Percentiles rank a stretch among this genome's conserved stretches.
phyloP scores from a whole-genome alignment of 352 stramenopile genomes.

The Phytophthora hybrid region DNA sequence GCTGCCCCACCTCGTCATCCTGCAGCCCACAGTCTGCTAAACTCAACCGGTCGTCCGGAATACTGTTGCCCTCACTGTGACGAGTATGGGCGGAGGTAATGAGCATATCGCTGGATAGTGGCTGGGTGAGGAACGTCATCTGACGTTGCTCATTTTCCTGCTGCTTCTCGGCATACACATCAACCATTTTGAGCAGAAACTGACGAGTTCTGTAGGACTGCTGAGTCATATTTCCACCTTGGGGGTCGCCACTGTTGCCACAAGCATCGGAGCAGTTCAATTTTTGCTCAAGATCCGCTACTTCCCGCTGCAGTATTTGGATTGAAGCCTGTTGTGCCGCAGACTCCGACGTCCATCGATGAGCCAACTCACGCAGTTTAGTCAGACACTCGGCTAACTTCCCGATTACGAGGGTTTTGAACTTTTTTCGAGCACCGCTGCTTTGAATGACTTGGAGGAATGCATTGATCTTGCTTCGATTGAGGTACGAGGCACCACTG shows the following conservation, averaged over 20 bases:
- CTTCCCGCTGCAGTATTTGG: slow-evolving; percentile 50
- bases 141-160: slow-evolving; percentile 35
- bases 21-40: slow-evolving; percentile 44
- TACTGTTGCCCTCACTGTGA: background rate
- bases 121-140: slow-evolving; percentile 63
- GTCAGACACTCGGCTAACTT: slow-evolving; percentile 60
- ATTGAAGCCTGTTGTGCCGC: slow-evolving; percentile 42
- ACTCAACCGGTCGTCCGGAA: slow-evolving; percentile 17
- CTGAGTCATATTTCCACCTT: background rate
- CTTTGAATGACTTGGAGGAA: slow-evolving; percentile 67
- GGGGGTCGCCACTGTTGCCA: background rate
- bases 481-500: slow-evolving; percentile 60
- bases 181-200: slow-evolving; percentile 57
- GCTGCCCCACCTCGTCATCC: slow-evolving; percentile 49
- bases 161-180: slow-evolving; percentile 45
- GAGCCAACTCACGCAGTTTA: slow-evolving; percentile 49
- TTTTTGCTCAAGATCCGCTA: slow-evolving; percentile 44
- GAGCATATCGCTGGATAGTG: slow-evolving; percentile 50
- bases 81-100: slow-evolving; percentile 26
- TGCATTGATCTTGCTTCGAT: slow-evolving; percentile 69
- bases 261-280: slow-evolving; percentile 13
- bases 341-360: slow-evolving; percentile 45
- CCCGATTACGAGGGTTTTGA: slow-evolving; percentile 53
- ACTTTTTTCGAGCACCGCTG: slow-evolving; percentile 48
- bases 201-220: slow-evolving; percentile 24